phyloP scores from a whole-genome alignment of 495 filamentous ascomycete genomes.

The Cercophora newfieldiana region DNA sequence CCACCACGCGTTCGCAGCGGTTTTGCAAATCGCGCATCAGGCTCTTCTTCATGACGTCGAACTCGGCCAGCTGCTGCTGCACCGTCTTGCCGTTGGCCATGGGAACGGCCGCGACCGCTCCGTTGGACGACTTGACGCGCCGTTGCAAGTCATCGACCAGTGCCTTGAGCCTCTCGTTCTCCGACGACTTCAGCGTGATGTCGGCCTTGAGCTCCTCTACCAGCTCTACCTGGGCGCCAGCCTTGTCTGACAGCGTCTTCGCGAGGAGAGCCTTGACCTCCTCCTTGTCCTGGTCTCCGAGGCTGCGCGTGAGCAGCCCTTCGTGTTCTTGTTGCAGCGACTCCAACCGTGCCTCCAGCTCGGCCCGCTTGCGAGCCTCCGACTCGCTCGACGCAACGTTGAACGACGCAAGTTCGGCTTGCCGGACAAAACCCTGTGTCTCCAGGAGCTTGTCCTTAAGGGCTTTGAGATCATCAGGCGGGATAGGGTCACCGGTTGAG shows the following conservation, averaged over 20 bases:
- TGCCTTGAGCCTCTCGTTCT: conserved; percentile 71
- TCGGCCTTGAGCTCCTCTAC: conserved; percentile 72
- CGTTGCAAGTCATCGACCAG: conserved; percentile 76
- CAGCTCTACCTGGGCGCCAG: conserved; percentile 67
- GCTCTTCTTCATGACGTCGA: conserved; percentile 99
- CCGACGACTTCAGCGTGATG: conserved; percentile 67
- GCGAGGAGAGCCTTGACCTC: conserved; percentile 80
- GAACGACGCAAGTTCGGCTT: conserved; percentile 80
- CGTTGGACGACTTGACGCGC: conserved; percentile 58
- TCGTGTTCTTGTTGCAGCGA: conserved; percentile 79
- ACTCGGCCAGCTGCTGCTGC: conserved; percentile 95
- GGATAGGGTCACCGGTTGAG: conserved; percentile 72
- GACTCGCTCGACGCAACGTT: conserved; percentile 57
- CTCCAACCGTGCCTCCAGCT: conserved; percentile 72
- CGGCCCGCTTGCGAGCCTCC: conserved; percentile 63
- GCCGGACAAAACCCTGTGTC: conserved; percentile 87
- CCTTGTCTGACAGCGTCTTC: conserved; percentile 69
- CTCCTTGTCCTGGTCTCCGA: conserved; percentile 73
- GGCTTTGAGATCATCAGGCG: conserved; percentile 75
- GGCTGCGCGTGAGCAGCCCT: conserved; percentile 73
- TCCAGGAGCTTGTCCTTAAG: conserved; percentile 78
- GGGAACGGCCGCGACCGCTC: conserved; percentile 48
- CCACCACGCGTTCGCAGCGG: conserved; percentile 94
- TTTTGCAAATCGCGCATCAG: conserved; percentile 98
- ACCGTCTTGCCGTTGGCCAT: conserved; percentile 84